Evolutionary conservation across 2,329 filamentous ascomycete genomes (phyloP), one percentile per base, ranked within the genome.

Genomic region (Ophiostoma sp.): DNA sequence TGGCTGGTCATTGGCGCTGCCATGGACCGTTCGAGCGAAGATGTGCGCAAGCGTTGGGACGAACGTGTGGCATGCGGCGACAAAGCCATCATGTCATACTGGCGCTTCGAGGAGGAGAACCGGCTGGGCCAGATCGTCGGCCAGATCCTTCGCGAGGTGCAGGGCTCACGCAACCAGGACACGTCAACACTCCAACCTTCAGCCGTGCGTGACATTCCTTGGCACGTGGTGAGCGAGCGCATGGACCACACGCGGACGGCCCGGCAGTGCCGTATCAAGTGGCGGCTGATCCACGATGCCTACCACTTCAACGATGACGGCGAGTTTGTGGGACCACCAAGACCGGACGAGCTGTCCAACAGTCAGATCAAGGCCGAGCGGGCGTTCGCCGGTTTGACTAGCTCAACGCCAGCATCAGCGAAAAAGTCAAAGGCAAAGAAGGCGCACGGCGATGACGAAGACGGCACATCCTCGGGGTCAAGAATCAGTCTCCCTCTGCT

Each of bases 241-340:
- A 90, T 94, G 87, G 85, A 82, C 17, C 83, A 85, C 66, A 89
- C 84, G 9, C 85, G 92, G 61, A 92, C 87, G 75, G 87, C 90
- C 2, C 85, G 92, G 31, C 91, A 93, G 79, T 93, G 91, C 78
- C 84, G 86, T 33, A 85, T 85, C 33, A 94, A 94, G 78, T 94
- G 91, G 90, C 88, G 87, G 74, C 73, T 31, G 63, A 74, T 59
- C 66, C 74, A 69, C 75, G 77, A 28, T 75, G 70, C 76, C 22
- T 73, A 76, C 73, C 36, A 76, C 74, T 48, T 73, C 11, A 63
- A 74, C 31, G 69, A 39, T 64, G 70, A 74, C 76, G 74, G 70
- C 22, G 50, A 50, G 5, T n/a, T 75, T 28, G 69, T 71, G 2
- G 73, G 72, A 1, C 74, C 74, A 33, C 74, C 75, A 6, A 25